phyloP scores from a whole-genome alignment of 495 filamentous ascomycete species.

The Podospora pseudopauciseta region DNA sequence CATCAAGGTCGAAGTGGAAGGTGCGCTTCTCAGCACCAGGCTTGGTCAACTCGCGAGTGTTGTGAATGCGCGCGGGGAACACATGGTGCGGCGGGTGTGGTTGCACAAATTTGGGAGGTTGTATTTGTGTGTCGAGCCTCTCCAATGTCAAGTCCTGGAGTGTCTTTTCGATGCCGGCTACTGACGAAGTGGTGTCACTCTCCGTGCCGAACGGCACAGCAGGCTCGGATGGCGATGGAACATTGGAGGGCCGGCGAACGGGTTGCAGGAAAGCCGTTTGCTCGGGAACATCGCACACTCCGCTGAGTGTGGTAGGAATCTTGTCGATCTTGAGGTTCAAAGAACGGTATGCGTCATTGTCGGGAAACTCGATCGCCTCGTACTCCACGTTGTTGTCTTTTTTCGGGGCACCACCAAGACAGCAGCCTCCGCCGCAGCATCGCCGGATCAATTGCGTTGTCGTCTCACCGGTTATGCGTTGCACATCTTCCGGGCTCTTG shows the following conservation, averaged over 20 bases:
- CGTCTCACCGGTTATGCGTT: slow-evolving; percentile 61
- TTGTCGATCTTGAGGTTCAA: slow-evolving; percentile 71
- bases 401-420: slow-evolving; percentile 58
- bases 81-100: slow-evolving; percentile 94
- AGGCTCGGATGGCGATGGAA: slow-evolving; percentile 40
- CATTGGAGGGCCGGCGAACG: slow-evolving; percentile 31
- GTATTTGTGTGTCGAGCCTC: slow-evolving; percentile 46
- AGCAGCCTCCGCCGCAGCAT: slow-evolving; percentile 96
- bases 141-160: slow-evolving; percentile 36
- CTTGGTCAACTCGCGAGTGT: slow-evolving; percentile 79
- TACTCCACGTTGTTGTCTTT: slow-evolving; percentile 52
- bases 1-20: slow-evolving; percentile 94
- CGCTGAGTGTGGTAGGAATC: slow-evolving; percentile 68
- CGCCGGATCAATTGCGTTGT: slow-evolving; percentile 59
- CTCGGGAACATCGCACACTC: slow-evolving; percentile 64
- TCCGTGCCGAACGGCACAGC: not conserved
- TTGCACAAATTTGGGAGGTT: slow-evolving; percentile 85
- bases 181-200: slow-evolving; percentile 10
- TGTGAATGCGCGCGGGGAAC: slow-evolving; percentile 76
- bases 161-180: slow-evolving; percentile 21
- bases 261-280: slow-evolving; percentile 67
- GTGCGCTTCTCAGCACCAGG: slow-evolving; percentile 94
- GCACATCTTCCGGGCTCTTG: slow-evolving; percentile 69
- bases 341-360: slow-evolving; percentile 79
- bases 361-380: slow-evolving; percentile 61